Evolutionary conservation across 148 eudicot species (phyloP), one percentile per base, ranked within the genome.

Genomic region (Silene latifolia): DNA sequence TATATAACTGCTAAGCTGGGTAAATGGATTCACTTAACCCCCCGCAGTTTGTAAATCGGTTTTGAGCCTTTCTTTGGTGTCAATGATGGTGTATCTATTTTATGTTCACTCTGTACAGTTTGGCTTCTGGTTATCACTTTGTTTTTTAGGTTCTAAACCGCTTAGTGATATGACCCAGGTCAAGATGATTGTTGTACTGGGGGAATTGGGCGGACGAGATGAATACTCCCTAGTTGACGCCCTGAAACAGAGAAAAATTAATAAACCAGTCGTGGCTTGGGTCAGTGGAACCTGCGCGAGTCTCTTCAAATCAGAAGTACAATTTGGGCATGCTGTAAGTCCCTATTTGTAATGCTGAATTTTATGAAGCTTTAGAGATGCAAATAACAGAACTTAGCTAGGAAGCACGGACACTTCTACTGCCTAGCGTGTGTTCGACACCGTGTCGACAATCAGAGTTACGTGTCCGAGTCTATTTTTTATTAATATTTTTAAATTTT

Each of bases 271-370:
- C 58, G 96, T 90, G 77, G 99, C 97, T 70, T 95, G 97, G 99
- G 99, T 95, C 82, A 94, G 98, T 82, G 98, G 98, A 80, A 94
- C 98, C 71, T 94, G 98, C 81, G 98, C 98, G 44, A 87, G 82
- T 78, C 97, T 94, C 72, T 94, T 94, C 79, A 92, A 95, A 80
- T 95, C 99, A 63, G 99, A 95, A 92, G 99, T 95, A 79, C 99
- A 95, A 82, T 92, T 95, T 82, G 99, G 99, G 35, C 99, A 95
- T 79, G 97, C 99, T 74, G 99, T 95, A 77, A 88, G 96, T 78
- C 74, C 64, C 59, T 77, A 59, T 62, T 47, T 39, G 53, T 72
- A 25, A 60, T 60, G 24, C 32, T 57, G 5, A 59, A 66, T 27
- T 27, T 68, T 72, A 32, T 25, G 10, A 58, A 60, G 27, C 19